Percentiles rank a stretch among this genome's conserved stretches.
Evolutionary conservation across 768 basidiomycete species (phyloP).

Genomic region (Mycena sanguinolenta): DNA sequence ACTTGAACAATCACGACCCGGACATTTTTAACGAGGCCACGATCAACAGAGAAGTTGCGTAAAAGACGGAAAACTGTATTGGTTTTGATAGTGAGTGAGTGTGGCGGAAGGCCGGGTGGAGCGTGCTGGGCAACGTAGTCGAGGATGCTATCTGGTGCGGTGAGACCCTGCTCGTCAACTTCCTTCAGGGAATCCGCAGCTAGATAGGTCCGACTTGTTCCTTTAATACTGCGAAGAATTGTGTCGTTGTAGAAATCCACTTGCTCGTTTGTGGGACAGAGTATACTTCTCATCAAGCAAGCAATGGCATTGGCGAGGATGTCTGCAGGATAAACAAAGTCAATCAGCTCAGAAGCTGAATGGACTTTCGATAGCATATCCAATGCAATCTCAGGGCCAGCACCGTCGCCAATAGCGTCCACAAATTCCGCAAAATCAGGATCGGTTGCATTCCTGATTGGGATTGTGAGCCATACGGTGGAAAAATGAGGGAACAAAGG

Average conservation of each 20-base stretch:
- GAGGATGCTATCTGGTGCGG: conserved; percentile 23
- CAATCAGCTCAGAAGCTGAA: not conserved
- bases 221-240: not conserved
- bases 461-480: not conserved
- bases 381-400: not conserved
- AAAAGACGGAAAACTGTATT: conserved; percentile 50
- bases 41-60: conserved; percentile 53
- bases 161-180: conserved; percentile 18
- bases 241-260: not conserved
- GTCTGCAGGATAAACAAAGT: not conserved
- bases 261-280: not conserved
- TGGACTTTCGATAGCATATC: not conserved
- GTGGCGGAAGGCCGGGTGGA: conserved; percentile 37
- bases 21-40: conserved; percentile 54
- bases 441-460: not conserved
- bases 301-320: not conserved
- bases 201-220: not conserved
- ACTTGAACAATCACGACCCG: conserved; percentile 49
- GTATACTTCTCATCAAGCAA: not conserved
- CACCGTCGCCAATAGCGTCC: not conserved
- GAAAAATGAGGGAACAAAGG: not conserved
- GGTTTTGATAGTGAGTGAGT: conserved; percentile 47
- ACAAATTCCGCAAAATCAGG: not conserved
- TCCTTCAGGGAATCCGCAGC: conserved; percentile 34
- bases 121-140: conserved; percentile 35